Evolutionary conservation across 2,329 filamentous ascomycete species (phyloP).

Genomic region (Claviceps purpurea): DNA sequence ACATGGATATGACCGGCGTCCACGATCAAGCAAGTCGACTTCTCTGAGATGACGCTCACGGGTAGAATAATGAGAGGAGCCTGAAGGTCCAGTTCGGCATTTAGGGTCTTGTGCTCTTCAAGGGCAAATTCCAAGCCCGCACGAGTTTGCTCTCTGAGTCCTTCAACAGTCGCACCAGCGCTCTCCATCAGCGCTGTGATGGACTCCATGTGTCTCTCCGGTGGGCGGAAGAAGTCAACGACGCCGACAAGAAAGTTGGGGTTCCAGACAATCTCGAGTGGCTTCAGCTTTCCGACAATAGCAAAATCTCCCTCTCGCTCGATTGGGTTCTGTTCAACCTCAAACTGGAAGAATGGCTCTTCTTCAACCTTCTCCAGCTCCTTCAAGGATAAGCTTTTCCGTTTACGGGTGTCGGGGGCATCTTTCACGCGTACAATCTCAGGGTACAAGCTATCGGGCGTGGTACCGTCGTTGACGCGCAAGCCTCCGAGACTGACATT

Average conservation of each 20-base stretch:
- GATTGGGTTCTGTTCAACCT: conserved; percentile 89
- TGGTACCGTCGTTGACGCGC: conserved; percentile 91
- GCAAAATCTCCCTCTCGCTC: conserved; percentile 86
- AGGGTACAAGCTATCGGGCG: conserved; percentile 76
- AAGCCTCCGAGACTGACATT: conserved; percentile 86
- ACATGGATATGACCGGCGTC: conserved; percentile 95
- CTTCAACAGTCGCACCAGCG: conserved; percentile 89
- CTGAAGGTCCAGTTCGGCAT: conserved; percentile 88
- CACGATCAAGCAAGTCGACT: conserved; percentile 78
- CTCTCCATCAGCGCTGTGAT: conserved; percentile 92
- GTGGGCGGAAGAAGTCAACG: conserved; percentile 90
- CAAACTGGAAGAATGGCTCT: conserved; percentile 82
- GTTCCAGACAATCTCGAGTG: conserved; percentile 95
- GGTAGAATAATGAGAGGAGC: conserved; percentile 94
- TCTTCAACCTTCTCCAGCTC: conserved; percentile 38
- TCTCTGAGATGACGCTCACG: conserved; percentile 72
- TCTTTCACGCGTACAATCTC: conserved; percentile 96
- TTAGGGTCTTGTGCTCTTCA: conserved; percentile 95
- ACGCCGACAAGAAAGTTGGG: conserved; percentile 84
- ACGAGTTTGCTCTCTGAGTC: conserved; percentile 85
- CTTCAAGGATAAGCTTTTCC: conserved; percentile 36
- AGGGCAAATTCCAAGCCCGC: conserved; percentile 92
- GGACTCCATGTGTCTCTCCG: conserved; percentile 95
- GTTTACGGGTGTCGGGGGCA: conserved; percentile 40
- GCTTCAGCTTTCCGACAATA: conserved; percentile 81